Percentiles rank a stretch among this genome's conserved stretches.
These are phyloP conservation scores for Fusarium guadeloupense DNA, from an alignment of 2,329 filamentous ascomycete species.

Conservation along the genomic window DNA sequence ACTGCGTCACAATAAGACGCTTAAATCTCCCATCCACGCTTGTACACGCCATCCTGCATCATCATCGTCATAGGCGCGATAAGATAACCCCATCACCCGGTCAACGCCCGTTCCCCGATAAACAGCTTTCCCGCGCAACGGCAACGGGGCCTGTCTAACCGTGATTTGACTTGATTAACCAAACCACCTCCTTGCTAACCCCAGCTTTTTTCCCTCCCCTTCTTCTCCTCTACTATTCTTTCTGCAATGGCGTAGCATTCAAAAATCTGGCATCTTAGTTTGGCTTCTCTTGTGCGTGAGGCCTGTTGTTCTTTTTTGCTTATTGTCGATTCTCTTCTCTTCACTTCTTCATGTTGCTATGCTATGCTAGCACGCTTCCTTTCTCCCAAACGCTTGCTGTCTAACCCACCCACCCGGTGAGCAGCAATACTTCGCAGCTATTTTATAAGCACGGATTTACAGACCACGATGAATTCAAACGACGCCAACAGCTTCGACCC, in stretches of 20 bases:
- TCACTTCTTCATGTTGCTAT: too few relatives aligned
- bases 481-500: conserved; percentile 32
- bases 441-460: conserved; percentile 18
- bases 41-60: conserved; percentile 23
- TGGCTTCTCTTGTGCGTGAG: conserved; percentile 27
- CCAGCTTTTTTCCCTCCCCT: conserved; percentile 30
- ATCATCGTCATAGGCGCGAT: conserved; percentile 28
- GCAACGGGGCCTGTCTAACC: conserved; percentile 30
- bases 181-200: conserved; percentile 31
- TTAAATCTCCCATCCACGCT: not conserved
- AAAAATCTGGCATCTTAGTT: conserved; percentile 27
- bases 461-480: conserved; percentile 16
- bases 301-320: conserved; percentile 24
- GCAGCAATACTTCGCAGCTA: conserved; percentile 4
- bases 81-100: conserved; percentile 38
- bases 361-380: conserved; percentile 9
- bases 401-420: not conserved
- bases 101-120: conserved; percentile 39
- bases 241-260: conserved; percentile 40
- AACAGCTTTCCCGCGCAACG: conserved; percentile 42
- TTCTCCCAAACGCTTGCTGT: conserved; percentile 11
- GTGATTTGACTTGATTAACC: conserved; percentile 24
- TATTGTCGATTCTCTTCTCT: too few relatives aligned
- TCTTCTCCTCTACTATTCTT: conserved; percentile 23
- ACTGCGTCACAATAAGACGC: not conserved